phyloP scores from a whole-genome alignment of 2,329 filamentous ascomycete species.

The Neophaeococcomyces mojaviensis region DNA sequence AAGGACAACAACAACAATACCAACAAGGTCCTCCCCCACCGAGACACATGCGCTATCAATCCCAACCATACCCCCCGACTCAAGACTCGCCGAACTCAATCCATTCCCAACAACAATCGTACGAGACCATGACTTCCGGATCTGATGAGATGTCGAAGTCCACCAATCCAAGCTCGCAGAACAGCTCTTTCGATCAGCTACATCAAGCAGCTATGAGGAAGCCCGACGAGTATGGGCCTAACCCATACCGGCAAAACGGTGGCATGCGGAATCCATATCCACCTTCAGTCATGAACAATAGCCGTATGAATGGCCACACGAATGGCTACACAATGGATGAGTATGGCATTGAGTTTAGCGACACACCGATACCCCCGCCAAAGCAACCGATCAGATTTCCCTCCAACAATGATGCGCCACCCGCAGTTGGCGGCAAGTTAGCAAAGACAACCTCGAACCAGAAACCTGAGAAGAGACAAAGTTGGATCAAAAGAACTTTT shows the following conservation, averaged over 20 bases:
- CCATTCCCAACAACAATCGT: constrained; percentile 63
- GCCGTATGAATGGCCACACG: constrained; percentile 20
- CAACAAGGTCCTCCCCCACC: constrained; percentile 18
- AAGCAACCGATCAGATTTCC: constrained; percentile 24
- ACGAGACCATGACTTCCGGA: constrained; percentile 73
- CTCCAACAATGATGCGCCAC: constrained; percentile 7
- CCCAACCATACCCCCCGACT: neutral
- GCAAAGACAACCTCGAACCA: constrained; percentile 34
- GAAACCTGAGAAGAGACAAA: constrained; percentile 60
- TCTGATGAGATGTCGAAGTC: constrained; percentile 69
- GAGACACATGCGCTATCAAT: constrained; percentile 12
- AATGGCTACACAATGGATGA: constrained; percentile 21
- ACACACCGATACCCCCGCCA: constrained; percentile 10
- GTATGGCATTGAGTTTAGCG: constrained; percentile 16
- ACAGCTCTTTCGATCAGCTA: constrained; percentile 77
- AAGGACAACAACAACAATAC: constrained; percentile 17
- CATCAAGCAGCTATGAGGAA: constrained; percentile 43
- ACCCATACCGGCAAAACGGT: constrained; percentile 27
- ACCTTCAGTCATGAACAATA: constrained; percentile 15
- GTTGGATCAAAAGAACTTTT: constrained; percentile 79
- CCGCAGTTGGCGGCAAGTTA: neutral
- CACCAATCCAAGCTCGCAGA: constrained; percentile 88
- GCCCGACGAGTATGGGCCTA: constrained; percentile 34
- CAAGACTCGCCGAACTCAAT: constrained; percentile 14
- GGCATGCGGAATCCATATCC: constrained; percentile 12